Evolutionary conservation across 345 rosid species (phyloP).

Genomic region (Salix viminalis): DNA sequence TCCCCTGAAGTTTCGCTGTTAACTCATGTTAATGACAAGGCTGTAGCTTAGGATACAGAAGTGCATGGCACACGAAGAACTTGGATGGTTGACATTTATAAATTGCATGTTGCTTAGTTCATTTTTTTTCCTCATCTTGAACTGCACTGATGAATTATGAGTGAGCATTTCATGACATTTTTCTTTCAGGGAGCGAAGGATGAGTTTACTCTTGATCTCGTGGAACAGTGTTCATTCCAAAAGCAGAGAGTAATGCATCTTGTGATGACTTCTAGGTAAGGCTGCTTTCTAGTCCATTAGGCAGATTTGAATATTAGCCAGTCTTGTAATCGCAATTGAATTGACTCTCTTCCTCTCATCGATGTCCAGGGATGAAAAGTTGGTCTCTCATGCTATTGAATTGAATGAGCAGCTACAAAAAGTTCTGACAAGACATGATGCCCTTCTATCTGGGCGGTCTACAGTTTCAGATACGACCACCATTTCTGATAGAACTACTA

Average conservation of each 20-base stretch:
- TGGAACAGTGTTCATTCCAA: constrained; percentile 97
- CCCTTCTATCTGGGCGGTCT: constrained; percentile 49
- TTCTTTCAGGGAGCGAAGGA: constrained; percentile 69
- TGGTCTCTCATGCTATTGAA: constrained; percentile 86
- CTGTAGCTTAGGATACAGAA: background rate
- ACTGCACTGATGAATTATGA: constrained; percentile 7
- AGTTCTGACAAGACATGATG: constrained; percentile 72
- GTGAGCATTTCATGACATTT: background rate
- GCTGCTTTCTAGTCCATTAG: background rate
- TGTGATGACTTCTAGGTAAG: constrained; percentile 78
- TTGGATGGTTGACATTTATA: background rate
- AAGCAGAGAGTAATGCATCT: constrained; percentile 94
- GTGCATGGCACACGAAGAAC: background rate
- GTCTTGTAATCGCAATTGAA: background rate
- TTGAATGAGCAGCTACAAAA: constrained; percentile 89
- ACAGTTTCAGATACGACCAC: constrained; percentile 14
- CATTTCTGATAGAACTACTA: constrained; percentile 7
- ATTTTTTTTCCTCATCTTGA: background rate
- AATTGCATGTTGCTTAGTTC: background rate
- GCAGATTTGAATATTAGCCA: background rate
- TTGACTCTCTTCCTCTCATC: constrained; percentile 10
- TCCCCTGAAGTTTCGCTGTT: background rate
- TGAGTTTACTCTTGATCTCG: constrained; percentile 98
- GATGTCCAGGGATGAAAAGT: constrained; percentile 66
- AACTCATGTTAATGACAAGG: background rate